A percentile compares a stretch with the other conserved stretches of the same genome.
Evolutionary conservation across 2,329 filamentous ascomycete genomes (phyloP).

Genomic region (Chalaropsis ovoidea): DNA sequence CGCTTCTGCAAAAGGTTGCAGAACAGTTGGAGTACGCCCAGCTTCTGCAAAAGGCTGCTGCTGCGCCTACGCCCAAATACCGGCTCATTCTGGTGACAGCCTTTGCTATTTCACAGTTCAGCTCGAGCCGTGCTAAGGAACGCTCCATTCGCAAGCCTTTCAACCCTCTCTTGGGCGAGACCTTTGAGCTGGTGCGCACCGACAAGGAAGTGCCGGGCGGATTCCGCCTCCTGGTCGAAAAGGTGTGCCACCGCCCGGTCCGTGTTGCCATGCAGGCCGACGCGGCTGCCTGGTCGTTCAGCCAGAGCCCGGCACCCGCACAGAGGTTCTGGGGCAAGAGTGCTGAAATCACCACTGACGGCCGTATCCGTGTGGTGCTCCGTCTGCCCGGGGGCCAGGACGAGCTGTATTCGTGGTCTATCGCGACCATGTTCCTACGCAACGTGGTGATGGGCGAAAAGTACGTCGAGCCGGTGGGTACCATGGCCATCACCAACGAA

Average conservation of each 20-base stretch:
- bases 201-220: constrained; percentile 62
- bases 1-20: constrained; percentile 74
- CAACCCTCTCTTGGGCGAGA: constrained; percentile 93
- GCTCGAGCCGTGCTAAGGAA: constrained; percentile 72
- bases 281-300: constrained; percentile 70
- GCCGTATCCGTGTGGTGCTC: constrained; percentile 67
- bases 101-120: constrained; percentile 83
- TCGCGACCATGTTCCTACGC: constrained; percentile 80
- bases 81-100: constrained; percentile 77
- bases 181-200: constrained; percentile 80
- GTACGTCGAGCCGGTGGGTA: constrained; percentile 89
- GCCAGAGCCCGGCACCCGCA: constrained; percentile 75
- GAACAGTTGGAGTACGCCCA: constrained; percentile 87
- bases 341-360: constrained; percentile 86
- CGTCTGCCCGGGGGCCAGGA: constrained; percentile 55
- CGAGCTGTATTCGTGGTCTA: constrained; percentile 79
- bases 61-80: constrained; percentile 50
- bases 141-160: constrained; percentile 92
- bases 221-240: constrained; percentile 88
- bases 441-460: constrained; percentile 98
- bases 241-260: constrained; percentile 86
- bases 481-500: constrained; percentile 78
- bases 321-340: constrained; percentile 99
- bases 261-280: constrained; percentile 91
- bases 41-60: constrained; percentile 65